These are phyloP conservation scores for Zychaea mexicana DNA, from an alignment of 371 early-diverging fungal genomes.

Conservation along the genomic window DNA sequence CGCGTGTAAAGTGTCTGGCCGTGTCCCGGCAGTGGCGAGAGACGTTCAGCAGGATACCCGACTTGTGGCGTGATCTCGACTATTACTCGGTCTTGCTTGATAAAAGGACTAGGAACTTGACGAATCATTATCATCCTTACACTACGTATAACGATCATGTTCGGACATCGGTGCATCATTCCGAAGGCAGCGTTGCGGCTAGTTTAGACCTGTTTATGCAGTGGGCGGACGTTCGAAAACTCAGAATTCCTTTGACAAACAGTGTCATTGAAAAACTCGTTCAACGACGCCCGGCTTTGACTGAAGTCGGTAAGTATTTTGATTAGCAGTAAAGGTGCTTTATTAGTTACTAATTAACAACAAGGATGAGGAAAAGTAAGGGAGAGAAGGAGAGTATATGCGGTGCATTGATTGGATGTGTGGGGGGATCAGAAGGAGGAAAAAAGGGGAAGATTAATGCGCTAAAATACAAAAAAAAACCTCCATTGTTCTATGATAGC, in stretches of 20 bases:
- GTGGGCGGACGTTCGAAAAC: neutral
- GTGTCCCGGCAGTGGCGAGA: neutral
- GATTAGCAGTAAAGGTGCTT: too few relatives aligned
- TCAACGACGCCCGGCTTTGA: neutral
- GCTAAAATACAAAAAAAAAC: too few relatives aligned
- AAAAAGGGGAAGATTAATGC: too few relatives aligned
- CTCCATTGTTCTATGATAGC: neutral
- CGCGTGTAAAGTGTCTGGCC: neutral
- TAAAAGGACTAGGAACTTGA: too few relatives aligned
- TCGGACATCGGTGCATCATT: neutral
- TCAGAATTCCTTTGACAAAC: neutral
- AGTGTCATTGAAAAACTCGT: neutral
- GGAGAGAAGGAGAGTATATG: too few relatives aligned
- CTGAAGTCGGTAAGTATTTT: neutral
- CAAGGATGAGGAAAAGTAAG: too few relatives aligned
- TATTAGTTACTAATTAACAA: neutral
- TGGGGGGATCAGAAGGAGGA: too few relatives aligned
- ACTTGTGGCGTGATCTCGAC: conserved; percentile 1
- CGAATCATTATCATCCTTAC: too few relatives aligned
- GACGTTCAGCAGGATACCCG: neutral
- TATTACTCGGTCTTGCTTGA: too few relatives aligned
- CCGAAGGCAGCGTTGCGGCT: neutral
- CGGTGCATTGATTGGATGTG: too few relatives aligned
- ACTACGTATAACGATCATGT: too few relatives aligned
- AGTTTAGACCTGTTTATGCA: neutral